These are phyloP conservation scores for Echium plantagineum DNA, from an alignment of 257 asterid genomes.

Conservation along the genomic window DNA sequence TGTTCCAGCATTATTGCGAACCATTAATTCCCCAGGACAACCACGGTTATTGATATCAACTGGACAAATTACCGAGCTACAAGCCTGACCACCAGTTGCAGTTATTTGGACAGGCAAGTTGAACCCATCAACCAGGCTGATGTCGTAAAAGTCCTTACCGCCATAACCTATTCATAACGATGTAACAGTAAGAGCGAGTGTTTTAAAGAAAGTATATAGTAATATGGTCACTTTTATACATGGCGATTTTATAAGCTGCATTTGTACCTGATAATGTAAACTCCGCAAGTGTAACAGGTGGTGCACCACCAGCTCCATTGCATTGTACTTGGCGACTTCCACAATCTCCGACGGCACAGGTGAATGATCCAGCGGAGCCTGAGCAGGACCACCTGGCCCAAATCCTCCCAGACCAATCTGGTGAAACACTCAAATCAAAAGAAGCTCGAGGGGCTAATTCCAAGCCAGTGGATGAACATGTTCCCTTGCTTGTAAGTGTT, in stretches of 20 bases:
- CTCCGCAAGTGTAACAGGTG: constrained; percentile 14
- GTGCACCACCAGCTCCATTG: constrained; percentile 8
- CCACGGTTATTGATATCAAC: constrained; percentile 24
- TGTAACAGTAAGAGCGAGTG: no score
- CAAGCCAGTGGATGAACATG: constrained; percentile 24
- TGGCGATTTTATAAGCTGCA: no score
- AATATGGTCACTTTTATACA: no score
- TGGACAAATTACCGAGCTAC: constrained; percentile 36
- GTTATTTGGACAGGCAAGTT: constrained; percentile 39
- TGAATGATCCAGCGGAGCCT: constrained; percentile 12
- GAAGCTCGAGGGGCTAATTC: constrained; percentile 20
- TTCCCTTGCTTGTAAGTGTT: constrained; percentile 16
- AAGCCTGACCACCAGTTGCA: constrained; percentile 17
- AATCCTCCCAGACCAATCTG: no score
- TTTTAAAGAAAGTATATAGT: no score
- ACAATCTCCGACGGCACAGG: constrained; percentile 38
- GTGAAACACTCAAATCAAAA: background rate
- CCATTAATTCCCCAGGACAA: constrained; percentile 39
- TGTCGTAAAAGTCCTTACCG: constrained; percentile 15
- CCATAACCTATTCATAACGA: background rate
- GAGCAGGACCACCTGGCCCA: constrained; percentile 24
- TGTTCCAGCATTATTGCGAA: constrained; percentile 20
- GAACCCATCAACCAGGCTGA: constrained; percentile 47
- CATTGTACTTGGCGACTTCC: constrained; percentile 14
- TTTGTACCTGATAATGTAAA: constrained; percentile 8